phyloP scores from a whole-genome alignment of 805 yeast genomes.

The Cyberlindnera bimundalis region DNA sequence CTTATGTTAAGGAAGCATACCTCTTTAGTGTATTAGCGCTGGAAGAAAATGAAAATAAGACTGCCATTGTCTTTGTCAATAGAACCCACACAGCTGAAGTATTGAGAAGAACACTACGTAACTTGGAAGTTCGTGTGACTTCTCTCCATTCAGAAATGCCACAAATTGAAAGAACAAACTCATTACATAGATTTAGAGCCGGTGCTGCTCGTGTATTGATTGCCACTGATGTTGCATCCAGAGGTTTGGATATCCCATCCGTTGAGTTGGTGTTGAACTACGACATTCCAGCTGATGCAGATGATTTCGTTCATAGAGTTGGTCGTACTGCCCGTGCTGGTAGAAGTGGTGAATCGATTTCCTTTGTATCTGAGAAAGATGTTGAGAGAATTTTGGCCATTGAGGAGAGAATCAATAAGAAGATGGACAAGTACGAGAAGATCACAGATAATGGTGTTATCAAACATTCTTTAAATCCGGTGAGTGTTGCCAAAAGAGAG shows the following conservation, averaged over 20 bases:
- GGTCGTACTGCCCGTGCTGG: conserved; percentile 99
- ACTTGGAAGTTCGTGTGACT: conserved; percentile 75
- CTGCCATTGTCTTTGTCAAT: conserved; percentile 87
- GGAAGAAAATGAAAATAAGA: conserved; percentile 58
- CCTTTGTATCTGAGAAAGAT: conserved; percentile 84
- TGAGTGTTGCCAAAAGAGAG: conserved; percentile 83
- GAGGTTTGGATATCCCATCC: conserved; percentile 95
- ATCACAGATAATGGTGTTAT: conserved; percentile 77
- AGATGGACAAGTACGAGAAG: conserved; percentile 71
- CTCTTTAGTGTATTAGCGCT: conserved; percentile 63
- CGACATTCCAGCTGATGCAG: conserved; percentile 94
- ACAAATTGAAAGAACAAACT: conserved; percentile 85
- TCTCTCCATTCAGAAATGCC: conserved; percentile 94
- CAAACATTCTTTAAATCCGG: conserved; percentile 62
- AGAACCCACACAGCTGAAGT: conserved; percentile 88
- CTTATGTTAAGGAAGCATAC: conserved; percentile 87
- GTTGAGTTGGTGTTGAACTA: conserved; percentile 88
- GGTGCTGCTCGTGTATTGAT: conserved; percentile 89
- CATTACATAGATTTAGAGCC: conserved; percentile 89
- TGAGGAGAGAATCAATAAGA: conserved; percentile 76
- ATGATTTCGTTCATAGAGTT: conserved; percentile 93
- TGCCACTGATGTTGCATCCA: conserved; percentile 95
- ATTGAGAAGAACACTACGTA: conserved; percentile 69
- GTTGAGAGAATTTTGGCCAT: conserved; percentile 77
- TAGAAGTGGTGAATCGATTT: conserved; percentile 75